Evolutionary conservation across 257 asterid genomes (phyloP).

Genomic region (Penstemon eatonii): DNA sequence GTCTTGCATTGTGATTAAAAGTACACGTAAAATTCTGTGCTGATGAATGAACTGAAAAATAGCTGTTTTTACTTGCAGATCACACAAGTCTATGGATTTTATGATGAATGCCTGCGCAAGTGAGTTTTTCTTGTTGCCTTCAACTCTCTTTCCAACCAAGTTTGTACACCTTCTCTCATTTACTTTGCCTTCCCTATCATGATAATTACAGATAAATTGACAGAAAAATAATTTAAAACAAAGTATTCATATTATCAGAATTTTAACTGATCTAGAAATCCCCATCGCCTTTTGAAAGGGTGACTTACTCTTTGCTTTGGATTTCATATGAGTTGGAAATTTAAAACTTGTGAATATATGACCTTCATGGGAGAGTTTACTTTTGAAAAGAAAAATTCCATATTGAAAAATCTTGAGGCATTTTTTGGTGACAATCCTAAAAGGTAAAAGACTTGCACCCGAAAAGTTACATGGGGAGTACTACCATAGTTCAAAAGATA

Average conservation of each 20-base stretch:
- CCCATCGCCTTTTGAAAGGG: not conserved
- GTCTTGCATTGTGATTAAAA: constrained; percentile 16
- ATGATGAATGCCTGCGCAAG: constrained; percentile 83
- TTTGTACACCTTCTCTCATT: not conserved
- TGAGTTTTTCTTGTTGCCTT: constrained; percentile 39
- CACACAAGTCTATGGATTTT: constrained; percentile 78
- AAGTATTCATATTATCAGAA: constrained; percentile 5
- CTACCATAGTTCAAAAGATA: not conserved
- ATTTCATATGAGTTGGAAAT: not conserved
- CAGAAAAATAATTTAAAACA: not conserved
- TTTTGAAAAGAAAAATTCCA: no score
- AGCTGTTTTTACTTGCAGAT: constrained; percentile 46
- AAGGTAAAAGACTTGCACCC: no score
- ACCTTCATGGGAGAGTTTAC: no score
- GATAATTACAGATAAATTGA: not conserved
- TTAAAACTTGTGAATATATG: not conserved
- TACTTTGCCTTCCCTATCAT: constrained; percentile 6
- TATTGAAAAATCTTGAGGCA: no score
- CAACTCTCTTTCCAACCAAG: constrained; percentile 17
- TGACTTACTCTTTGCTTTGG: not conserved
- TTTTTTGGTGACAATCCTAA: no score
- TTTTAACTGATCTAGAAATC: not conserved
- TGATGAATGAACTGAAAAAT: constrained; percentile 16
- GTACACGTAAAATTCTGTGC: constrained; percentile 7
- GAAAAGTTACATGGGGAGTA: no score